A percentile compares a stretch with the other conserved stretches of the same genome.
phyloP scores from a whole-genome alignment of 2,329 filamentous ascomycete genomes.

The Moelleriella libera region DNA sequence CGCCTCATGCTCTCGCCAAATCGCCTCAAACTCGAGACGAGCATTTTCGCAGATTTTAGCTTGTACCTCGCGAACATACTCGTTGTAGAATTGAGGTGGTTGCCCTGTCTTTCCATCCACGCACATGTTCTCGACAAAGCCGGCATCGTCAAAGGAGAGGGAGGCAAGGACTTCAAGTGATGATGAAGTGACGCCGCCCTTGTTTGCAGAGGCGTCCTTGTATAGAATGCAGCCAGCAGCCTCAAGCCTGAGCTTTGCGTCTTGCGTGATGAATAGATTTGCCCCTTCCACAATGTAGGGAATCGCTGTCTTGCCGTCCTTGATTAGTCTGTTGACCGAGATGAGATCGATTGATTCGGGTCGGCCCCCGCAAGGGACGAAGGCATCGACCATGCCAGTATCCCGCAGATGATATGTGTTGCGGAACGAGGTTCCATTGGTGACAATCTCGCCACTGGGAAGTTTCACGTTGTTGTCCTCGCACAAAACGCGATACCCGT shows the following conservation, averaged over 20 bases:
- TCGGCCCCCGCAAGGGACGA: slow-evolving; percentile 91
- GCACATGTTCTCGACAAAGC: slow-evolving; percentile 92
- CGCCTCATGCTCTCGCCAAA: slow-evolving; percentile 85
- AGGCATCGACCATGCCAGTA: slow-evolving; percentile 64
- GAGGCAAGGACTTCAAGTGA: slow-evolving; percentile 92
- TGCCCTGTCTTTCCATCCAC: slow-evolving; percentile 51
- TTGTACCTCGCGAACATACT: slow-evolving; percentile 87
- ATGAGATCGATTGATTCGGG: slow-evolving; percentile 93
- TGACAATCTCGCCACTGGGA: slow-evolving; percentile 71
- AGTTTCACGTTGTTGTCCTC: slow-evolving; percentile 85
- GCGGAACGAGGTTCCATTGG: slow-evolving; percentile 89
- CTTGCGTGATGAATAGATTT: slow-evolving; percentile 97
- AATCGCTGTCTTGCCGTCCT: slow-evolving; percentile 72
- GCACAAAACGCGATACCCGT: slow-evolving; percentile 83
- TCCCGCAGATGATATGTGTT: slow-evolving; percentile 92
- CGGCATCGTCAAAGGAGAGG: slow-evolving; percentile 80
- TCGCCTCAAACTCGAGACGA: slow-evolving; percentile 87
- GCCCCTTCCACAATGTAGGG: slow-evolving; percentile 97
- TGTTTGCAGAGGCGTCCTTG: slow-evolving; percentile 98
- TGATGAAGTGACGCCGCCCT: slow-evolving; percentile 94
- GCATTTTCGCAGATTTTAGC: slow-evolving; percentile 84
- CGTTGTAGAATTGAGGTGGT: slow-evolving; percentile 79
- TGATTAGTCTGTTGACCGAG: slow-evolving; percentile 75
- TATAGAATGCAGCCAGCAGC: slow-evolving; percentile 88
- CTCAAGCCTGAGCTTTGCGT: slow-evolving; percentile 89